phyloP scores from a whole-genome alignment of 495 filamentous ascomycete species.

The Penicillium angulare region DNA sequence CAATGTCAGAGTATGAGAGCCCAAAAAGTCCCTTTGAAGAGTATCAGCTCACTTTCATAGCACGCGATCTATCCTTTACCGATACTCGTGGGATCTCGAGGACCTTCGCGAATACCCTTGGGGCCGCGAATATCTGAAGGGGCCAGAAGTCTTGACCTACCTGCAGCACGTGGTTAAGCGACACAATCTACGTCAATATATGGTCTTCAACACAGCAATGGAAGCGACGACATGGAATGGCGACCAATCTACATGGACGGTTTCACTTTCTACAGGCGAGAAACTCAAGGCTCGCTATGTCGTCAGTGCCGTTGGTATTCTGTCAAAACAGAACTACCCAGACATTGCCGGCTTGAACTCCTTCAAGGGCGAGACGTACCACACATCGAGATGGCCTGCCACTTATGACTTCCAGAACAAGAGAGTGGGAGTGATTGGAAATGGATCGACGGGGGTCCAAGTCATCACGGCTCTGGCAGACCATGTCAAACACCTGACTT shows the following conservation, averaged over 20 bases:
- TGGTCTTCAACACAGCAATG: background rate
- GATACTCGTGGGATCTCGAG: constrained; percentile 26
- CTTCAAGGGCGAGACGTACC: background rate
- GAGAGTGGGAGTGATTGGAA: background rate
- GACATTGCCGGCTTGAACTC: background rate
- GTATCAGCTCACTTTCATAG: no score
- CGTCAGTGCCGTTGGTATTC: background rate
- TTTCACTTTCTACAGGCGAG: background rate
- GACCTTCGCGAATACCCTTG: constrained; percentile 18
- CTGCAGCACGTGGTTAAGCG: background rate
- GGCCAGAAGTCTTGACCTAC: constrained; percentile 19
- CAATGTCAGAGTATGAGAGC: constrained; percentile 14
- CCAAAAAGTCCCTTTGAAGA: no score
- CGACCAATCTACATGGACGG: background rate
- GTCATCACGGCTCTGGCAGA: background rate
- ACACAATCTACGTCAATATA: background rate
- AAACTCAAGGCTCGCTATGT: background rate
- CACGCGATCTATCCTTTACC: no score
- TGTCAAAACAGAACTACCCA: background rate
- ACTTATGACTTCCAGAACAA: background rate
- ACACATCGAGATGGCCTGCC: background rate
- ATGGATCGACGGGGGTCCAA: background rate
- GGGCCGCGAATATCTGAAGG: constrained; percentile 11
- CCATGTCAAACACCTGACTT: background rate
- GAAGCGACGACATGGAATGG: background rate